Base-by-base conservation (phyloP, 73 alveolate species). In the Paramecium caudatum region DNA sequence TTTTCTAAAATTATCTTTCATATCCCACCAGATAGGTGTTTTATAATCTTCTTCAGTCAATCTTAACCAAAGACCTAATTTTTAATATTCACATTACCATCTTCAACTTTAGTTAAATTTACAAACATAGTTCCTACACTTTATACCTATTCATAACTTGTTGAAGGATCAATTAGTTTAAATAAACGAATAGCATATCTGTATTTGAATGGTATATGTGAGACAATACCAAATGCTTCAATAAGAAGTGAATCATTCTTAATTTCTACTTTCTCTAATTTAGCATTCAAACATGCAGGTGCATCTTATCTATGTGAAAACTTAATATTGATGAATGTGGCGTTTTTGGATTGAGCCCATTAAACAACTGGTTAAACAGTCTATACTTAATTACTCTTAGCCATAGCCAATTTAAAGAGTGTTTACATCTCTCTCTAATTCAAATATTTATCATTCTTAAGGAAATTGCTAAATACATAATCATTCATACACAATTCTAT, bases 11-110 rank as follows among this genome's bases (percentile, higher is more conserved):
- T 74, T 74, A 4, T 74, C 88, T 15, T 45, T 74, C 69, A 74
- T 34, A 41, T 74, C 88, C 88, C 88, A 74, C 88, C 88, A 74
- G 8, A 74, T 74, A 2, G 62, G 88, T 21, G 88, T 74, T 19
- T 74, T 74, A 17, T 39, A 19, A 74, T 74, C 88, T 43, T 41
- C 88, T 45, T 74, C 88, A 41, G 88, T 74, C 6, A 74, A 74
- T 74, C 88, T 74, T 19, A 74, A 41, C 88, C 88, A 74, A 5
- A 74, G 19, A 2, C 17, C 88, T 65, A 33, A 33, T 10, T 0
- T 32, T 32, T 65, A 33, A 33, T 12, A 10, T 0, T 9, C 12
- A 32, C 8, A 65, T 30, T 65, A 65, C 83, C 49, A 21, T 63
- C 39, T 19, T 74, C 88, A 21, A 74, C 61, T 13, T 74, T 74